Percentiles rank a stretch among this genome's conserved stretches.
phyloP scores from a whole-genome alignment of 179 eudicot species.

The Silene noctiflora region DNA sequence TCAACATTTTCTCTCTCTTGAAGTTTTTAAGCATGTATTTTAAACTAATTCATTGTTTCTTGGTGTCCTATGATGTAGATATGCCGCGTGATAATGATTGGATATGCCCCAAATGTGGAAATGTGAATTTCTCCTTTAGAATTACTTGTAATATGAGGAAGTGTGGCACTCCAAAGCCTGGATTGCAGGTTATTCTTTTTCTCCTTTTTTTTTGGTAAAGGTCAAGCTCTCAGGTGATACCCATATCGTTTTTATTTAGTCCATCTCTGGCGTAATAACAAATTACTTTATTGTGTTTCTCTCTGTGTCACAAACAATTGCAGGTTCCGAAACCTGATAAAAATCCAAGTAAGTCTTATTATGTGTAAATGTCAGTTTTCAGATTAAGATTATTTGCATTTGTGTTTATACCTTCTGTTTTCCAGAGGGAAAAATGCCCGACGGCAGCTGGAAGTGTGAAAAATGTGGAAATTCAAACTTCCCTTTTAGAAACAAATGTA shows the following conservation, averaged over 20 bases:
- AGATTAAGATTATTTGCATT: background rate
- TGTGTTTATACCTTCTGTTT: conserved; percentile 7
- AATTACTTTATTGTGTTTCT: conserved; percentile 6
- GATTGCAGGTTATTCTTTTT: conserved; percentile 58
- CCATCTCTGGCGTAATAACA: background rate
- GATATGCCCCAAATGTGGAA: conserved; percentile 95
- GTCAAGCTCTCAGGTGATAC: background rate
- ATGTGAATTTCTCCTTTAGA: conserved; percentile 91
- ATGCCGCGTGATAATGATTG: conserved; percentile 85
- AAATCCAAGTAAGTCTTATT: conserved; percentile 52
- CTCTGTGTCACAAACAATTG: conserved; percentile 7
- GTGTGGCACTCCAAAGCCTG: conserved; percentile 96
- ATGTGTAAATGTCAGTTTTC: background rate
- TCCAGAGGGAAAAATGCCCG: conserved; percentile 89
- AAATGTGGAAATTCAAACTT: conserved; percentile 85
- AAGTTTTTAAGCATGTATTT: background rate
- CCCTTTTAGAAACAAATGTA: conserved; percentile 94
- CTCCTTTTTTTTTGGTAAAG: background rate
- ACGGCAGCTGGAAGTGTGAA: conserved; percentile 97
- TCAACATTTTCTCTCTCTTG: background rate
- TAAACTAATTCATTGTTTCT: background rate
- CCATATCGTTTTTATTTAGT: background rate
- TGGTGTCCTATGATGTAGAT: conserved; percentile 36
- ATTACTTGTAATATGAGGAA: conserved; percentile 97
- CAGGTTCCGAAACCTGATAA: conserved; percentile 64